Base-by-base conservation (phyloP, 139 green algal genomes). In the Mesotaenium endlicherianum region DNA sequence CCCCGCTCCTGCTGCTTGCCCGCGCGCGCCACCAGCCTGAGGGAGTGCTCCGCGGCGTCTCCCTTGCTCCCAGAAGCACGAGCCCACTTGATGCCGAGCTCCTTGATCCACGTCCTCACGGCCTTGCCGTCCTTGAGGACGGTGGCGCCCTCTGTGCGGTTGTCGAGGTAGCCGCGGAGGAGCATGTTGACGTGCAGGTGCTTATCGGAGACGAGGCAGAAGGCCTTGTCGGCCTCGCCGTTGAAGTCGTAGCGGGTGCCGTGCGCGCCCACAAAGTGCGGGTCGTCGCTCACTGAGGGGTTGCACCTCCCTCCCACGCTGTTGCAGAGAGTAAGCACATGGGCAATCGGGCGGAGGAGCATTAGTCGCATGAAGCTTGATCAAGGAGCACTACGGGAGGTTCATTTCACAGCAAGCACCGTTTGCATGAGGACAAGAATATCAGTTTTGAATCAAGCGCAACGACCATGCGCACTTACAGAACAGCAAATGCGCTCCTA, bases 101-200 rank as follows among this genome's bases (percentile, higher is more conserved):
- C 43, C 16, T 16, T 16, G 43, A 80, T 80, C 71, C 71, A 80
- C 53, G 71, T 80, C 71, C 71, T 16, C 47, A 80, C 71, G 31
- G 71, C 71, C 71, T 41, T 80, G 71, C 71, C 71, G 31, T 80
- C 59, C 11, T 14, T 11, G 14, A 80, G 43, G 11, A 17, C 31
- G 11, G 31, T 77, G 14, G 71, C 71, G 31, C 47, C 47, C 16
- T 77, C 71, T 16, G 71, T 77, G 47, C 71, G 43, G 30, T 20
- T 80, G 47, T 80, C 71, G 43, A 80, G 43, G 60, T 84, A 84
- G 0, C 77, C 77, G 8, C n/a, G 59, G 45, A 86, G n/a, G n/a
- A 26, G 43, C 80, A 86, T 86, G 80, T 86, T 86, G 44, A 86
- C 49, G 55, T 86, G 80, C 31, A 86, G 31, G 5, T 26, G 39